phyloP scores from a whole-genome alignment of 768 basidiomycete genomes.

The Termitomyces heimii region DNA sequence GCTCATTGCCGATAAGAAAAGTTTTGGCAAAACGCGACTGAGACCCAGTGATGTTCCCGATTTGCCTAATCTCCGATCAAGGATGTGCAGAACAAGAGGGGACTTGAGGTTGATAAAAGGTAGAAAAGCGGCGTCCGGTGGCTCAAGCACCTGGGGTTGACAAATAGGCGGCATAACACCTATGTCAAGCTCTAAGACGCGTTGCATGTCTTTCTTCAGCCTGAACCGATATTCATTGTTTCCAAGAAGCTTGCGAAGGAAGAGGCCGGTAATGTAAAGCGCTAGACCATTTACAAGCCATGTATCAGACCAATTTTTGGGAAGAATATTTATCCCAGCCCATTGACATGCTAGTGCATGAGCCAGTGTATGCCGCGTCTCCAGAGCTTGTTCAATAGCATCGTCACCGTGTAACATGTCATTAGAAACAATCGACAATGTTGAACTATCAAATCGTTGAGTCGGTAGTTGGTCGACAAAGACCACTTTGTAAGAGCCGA shows the following conservation, averaged over 20 bases:
- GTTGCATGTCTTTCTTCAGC: conserved; percentile 94
- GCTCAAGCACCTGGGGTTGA: conserved; percentile 79
- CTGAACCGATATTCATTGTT: conserved; percentile 97
- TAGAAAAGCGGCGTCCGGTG: conserved; percentile 72
- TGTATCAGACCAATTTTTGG: conserved; percentile 86
- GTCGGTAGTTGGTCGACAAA: conserved; percentile 87
- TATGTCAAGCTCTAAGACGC: conserved; percentile 81
- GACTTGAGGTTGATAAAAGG: conserved; percentile 95
- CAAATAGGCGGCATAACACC: conserved; percentile 92
- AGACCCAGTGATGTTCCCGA: conserved; percentile 93
- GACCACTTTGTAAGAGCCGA: conserved; percentile 88
- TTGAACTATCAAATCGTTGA: conserved; percentile 80
- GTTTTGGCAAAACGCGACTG: conserved; percentile 89
- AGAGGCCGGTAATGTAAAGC: conserved; percentile 85
- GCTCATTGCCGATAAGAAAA: conserved; percentile 90
- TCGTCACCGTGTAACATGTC: conserved; percentile 85
- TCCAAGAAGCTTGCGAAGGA: conserved; percentile 81
- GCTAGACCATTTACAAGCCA: conserved; percentile 97
- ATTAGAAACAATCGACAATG: conserved; percentile 69
- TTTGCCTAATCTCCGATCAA: conserved; percentile 90
- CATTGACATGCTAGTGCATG: conserved; percentile 94
- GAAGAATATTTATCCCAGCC: conserved; percentile 95
- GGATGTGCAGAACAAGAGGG: conserved; percentile 92
- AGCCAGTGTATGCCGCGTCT: conserved; percentile 78
- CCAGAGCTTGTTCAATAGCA: conserved; percentile 89